Percentiles rank a stretch among this genome's conserved stretches.
Evolutionary conservation across 768 basidiomycete genomes (phyloP).

Genomic region (Hemileccinum impolitum): DNA sequence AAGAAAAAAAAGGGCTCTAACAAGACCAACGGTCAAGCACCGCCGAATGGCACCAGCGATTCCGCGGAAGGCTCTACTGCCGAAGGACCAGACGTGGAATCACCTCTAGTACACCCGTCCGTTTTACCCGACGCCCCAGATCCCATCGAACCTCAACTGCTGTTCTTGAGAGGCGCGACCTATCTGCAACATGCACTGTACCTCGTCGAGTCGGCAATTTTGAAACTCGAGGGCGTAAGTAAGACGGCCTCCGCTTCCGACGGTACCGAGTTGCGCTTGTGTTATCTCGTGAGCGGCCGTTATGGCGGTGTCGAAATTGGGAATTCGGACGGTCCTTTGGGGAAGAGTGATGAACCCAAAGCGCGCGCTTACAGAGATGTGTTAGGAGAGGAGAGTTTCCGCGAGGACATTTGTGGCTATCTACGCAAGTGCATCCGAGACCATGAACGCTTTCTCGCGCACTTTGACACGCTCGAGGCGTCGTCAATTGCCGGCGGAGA

Average conservation of each 20-base stretch:
- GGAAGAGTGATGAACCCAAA: conserved; percentile 56
- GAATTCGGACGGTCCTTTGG: conserved; percentile 75
- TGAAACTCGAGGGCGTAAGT: conserved; percentile 66
- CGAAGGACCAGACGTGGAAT: conserved; percentile 51
- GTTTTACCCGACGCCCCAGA: conserved; percentile 76
- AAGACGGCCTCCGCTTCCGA: conserved; percentile 54
- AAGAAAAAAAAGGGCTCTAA: conserved; percentile 53
- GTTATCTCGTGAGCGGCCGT: conserved; percentile 67
- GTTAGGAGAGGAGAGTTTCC: conserved; percentile 52
- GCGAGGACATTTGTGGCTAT: conserved; percentile 55
- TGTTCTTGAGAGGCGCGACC: conserved; percentile 81
- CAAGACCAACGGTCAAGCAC: conserved; percentile 61
- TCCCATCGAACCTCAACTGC: conserved; percentile 79
- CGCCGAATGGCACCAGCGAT: conserved; percentile 61
- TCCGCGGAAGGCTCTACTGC: conserved; percentile 37
- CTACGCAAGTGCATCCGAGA: conserved; percentile 78
- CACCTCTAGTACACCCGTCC: conserved; percentile 62
- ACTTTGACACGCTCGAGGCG: conserved; percentile 74
- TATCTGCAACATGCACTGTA: conserved; percentile 76
- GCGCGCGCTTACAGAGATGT: conserved; percentile 57
- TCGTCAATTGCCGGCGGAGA: conserved; percentile 12
- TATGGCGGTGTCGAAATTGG: conserved; percentile 88
- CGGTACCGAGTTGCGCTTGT: conserved; percentile 73
- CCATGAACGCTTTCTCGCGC: conserved; percentile 77
- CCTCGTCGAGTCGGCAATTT: conserved; percentile 68